Conservation (phyloP, 208 protist species). For the Eutreptiella sp. region DNA sequence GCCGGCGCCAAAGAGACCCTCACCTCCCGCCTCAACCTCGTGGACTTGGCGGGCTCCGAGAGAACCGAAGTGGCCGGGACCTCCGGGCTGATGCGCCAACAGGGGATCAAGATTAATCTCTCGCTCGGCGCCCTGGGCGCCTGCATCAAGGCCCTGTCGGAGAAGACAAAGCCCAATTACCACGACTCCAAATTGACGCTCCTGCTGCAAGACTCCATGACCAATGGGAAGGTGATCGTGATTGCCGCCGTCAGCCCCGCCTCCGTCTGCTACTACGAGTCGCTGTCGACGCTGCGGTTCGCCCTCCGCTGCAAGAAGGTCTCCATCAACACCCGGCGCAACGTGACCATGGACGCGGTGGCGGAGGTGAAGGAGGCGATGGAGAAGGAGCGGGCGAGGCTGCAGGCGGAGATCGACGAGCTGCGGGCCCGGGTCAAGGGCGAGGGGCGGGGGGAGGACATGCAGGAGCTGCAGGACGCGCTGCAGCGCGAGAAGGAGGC, state of each 20-base stretch:
- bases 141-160: constrained; percentile 46
- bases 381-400: constrained; percentile 24
- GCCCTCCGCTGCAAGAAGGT: constrained; percentile 33
- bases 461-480: constrained; percentile 1
- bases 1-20: constrained; percentile 26
- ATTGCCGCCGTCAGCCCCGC: constrained; percentile 5
- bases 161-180: constrained; percentile 26
- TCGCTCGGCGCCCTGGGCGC: constrained; percentile 40
- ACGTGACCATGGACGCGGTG: constrained; percentile 42
- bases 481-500: constrained; percentile 25
- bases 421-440: constrained; percentile 6
- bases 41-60: constrained; percentile 52
- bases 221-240: constrained; percentile 32
- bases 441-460: neutral
- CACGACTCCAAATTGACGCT: constrained; percentile 42
- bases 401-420: constrained; percentile 29
- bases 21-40: constrained; percentile 33
- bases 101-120: constrained; percentile 48
- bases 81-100: constrained; percentile 33
- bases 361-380: constrained; percentile 29
- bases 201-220: constrained; percentile 30
- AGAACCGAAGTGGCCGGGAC: constrained; percentile 36
- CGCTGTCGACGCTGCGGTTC: constrained; percentile 30
- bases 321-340: constrained; percentile 38
- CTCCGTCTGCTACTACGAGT: constrained; percentile 22